Conservation (phyloP, 2,329 filamentous ascomycete species). For the Rutstroemia sydowiana region DNA sequence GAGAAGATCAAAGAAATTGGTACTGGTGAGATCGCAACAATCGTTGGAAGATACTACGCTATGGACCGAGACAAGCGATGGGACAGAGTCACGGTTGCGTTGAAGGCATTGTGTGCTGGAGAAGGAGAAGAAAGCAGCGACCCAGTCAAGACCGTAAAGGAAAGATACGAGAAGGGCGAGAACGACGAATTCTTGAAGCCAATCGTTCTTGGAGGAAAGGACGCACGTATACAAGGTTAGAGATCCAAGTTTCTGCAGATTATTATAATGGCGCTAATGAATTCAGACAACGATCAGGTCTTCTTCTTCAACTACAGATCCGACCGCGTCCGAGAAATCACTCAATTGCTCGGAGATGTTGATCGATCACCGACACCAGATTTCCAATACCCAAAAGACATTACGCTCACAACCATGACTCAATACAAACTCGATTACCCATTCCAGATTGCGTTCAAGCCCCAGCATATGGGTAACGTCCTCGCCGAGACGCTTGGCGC, state of each 20-base stretch:
- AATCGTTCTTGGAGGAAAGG: constrained; percentile 85
- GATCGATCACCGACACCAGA: constrained; percentile 87
- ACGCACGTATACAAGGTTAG: constrained; percentile 75
- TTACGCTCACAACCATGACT: constrained; percentile 88
- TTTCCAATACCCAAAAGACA: constrained; percentile 89
- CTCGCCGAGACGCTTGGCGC: constrained; percentile 92
- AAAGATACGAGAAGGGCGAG: constrained; percentile 79
- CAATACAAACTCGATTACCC: constrained; percentile 94
- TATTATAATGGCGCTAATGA: neutral
- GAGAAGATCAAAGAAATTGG: constrained; percentile 77
- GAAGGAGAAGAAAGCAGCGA: constrained; percentile 83
- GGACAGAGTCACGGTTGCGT: constrained; percentile 84
- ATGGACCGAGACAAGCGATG: constrained; percentile 99
- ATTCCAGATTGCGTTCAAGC: constrained; percentile 86
- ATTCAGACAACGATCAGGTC: constrained; percentile 71
- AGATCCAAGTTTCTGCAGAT: neutral
- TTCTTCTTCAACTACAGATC: constrained; percentile 99
- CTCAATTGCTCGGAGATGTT: constrained; percentile 83
- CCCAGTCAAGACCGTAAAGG: constrained; percentile 78
- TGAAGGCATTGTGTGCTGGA: constrained; percentile 75
- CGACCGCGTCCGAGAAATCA: constrained; percentile 92
- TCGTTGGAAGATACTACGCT: constrained; percentile 94
- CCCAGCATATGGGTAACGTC: constrained; percentile 96
- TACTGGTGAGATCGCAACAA: constrained; percentile 78
- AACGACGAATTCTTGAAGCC: constrained; percentile 98